Base-by-base conservation (phyloP, 176 grass and related monocot species). In the Olyra latifolia region DNA sequence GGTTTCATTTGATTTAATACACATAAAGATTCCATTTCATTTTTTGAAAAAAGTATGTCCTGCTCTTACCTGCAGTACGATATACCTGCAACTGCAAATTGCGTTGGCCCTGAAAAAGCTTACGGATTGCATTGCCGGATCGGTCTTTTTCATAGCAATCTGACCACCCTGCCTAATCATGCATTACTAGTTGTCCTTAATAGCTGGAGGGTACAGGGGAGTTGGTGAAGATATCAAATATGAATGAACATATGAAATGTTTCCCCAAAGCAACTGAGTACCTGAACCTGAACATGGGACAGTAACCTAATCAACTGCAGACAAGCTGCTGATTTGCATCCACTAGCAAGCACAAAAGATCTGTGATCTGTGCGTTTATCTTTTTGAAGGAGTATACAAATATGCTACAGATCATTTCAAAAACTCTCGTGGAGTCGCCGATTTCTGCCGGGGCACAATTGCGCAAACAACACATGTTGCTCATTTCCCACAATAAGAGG, bases 201-300 rank as follows among this genome's bases (percentile, higher is more conserved):
- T 54, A 71, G 20, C 40, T 13, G 45, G 55, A 70, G 44, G 55
- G 87, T 71, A 63, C 55, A 70, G 46, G 71, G 46, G 63, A 80
- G 48, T 53, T 19, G 70, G 47, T 76, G n/a, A 76, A 47, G 61
- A 69, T 39, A 35, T 25, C 30, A 58, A 49, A 54, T 66, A 75
- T 68, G 47, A 60, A 20, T 54, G 20, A 64, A 15, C n/a, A 68
- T 47, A 24, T 9, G 19, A 83, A 45, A 66, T 41, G 7, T 32
- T 66, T 59, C n/a, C 23, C 55, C 28, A 74, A n/a, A 74, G 75
- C 12, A 79, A 4, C 11, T n/a, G n/a, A n/a, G n/a, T n/a, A n/a
- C n/a, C n/a, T n/a, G n/a, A n/a, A n/a, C n/a, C n/a, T 15, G 28
- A 78, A 43, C 39, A 5, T 28, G 41, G 30, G 22, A 44, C 0